phyloP scores from a whole-genome alignment of 31 red algal genomes.

The Bonnemaisonia californica region DNA sequence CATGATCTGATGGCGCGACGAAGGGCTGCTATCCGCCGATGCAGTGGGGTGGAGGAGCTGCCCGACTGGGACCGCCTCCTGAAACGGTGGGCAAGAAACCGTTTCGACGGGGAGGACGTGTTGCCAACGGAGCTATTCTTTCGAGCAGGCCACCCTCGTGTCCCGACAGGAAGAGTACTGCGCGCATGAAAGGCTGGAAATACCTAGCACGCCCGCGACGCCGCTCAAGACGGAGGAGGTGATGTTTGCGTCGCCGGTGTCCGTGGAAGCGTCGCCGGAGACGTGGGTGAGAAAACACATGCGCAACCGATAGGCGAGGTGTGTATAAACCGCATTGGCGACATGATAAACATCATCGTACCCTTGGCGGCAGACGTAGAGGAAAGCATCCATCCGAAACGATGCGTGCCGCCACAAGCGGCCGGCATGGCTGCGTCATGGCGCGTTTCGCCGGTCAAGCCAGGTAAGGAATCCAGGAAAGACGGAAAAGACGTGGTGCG shows the following conservation, averaged over 20 bases:
- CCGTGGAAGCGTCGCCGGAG: background rate
- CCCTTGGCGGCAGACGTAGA: background rate
- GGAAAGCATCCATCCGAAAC: conserved; percentile 18
- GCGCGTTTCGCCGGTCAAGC: background rate
- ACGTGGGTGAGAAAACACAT: background rate
- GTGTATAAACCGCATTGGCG: conserved; percentile 1
- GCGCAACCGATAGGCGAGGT: background rate
- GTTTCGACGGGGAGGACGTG: conserved; percentile 10
- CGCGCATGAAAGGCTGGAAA: too few relatives aligned
- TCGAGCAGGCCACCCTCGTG: background rate
- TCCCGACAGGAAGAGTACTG: background rate
- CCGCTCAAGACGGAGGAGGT: background rate
- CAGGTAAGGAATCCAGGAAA: background rate
- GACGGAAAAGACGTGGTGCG: too few relatives aligned
- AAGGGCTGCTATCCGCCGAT: conserved; percentile 21
- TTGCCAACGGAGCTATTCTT: background rate
- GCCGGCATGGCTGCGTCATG: conserved; percentile 15
- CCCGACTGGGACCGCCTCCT: conserved; percentile 51
- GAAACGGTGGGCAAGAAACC: conserved; percentile 44
- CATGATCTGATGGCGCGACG: conserved; percentile 91
- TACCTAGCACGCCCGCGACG: background rate
- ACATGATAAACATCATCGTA: conserved; percentile 31
- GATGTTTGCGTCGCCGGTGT: background rate
- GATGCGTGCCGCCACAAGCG: background rate
- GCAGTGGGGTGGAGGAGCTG: conserved; percentile 43